phyloP scores from a whole-genome alignment of 306 rosid species.

The Corylus heterophylla region DNA sequence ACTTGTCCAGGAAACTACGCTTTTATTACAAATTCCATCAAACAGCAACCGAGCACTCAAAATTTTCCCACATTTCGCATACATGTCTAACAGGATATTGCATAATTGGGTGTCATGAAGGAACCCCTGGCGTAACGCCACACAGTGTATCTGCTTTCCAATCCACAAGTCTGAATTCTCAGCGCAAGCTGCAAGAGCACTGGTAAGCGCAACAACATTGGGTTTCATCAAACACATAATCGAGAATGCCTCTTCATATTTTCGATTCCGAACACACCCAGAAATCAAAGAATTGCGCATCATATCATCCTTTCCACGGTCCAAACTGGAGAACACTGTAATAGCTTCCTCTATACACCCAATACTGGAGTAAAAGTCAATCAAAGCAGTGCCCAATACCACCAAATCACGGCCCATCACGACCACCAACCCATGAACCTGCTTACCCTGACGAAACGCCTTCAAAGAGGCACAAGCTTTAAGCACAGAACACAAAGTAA shows the following conservation, averaged over 20 bases:
- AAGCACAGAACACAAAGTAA: conserved; percentile 66
- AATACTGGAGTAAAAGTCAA: conserved; percentile 55
- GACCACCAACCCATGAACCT: conserved; percentile 70
- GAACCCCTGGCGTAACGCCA: conserved; percentile 50
- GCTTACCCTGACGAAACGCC: conserved; percentile 52
- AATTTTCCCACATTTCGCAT: conserved; percentile 59
- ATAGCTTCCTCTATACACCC: conserved; percentile 51
- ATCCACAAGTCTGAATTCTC: conserved; percentile 50
- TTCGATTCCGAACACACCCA: conserved; percentile 52
- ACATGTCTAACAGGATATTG: conserved; percentile 56
- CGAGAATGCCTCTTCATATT: conserved; percentile 44
- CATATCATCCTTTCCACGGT: conserved; percentile 43
- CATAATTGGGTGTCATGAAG: conserved; percentile 49
- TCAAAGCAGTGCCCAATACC: conserved; percentile 62
- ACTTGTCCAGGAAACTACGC: conserved; percentile 60
- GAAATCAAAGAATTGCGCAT: conserved; percentile 55
- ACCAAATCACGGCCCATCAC: conserved; percentile 57
- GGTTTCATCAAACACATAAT: conserved; percentile 49
- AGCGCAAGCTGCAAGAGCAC: conserved; percentile 62
- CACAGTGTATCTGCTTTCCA: conserved; percentile 67
- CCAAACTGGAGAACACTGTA: conserved; percentile 44
- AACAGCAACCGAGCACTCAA: conserved; percentile 40
- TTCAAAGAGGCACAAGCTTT: conserved; percentile 57
- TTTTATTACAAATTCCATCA: conserved; percentile 38
- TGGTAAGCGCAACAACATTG: conserved; percentile 57